Conservation (phyloP, 1,284 basidiomycete species). For the Thecaphora frezii region DNA sequence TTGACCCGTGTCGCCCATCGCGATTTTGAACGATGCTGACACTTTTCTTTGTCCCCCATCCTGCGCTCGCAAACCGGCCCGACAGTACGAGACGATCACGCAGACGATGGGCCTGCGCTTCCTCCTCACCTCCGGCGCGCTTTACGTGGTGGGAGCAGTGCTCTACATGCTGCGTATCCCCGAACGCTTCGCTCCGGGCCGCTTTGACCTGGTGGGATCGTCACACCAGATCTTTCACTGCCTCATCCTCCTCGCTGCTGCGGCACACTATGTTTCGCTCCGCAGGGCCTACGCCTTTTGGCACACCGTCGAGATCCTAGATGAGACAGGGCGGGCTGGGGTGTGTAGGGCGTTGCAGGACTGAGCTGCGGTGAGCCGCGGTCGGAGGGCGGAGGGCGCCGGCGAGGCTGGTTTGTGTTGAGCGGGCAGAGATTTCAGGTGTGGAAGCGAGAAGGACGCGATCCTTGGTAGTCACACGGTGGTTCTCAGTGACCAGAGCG, state of each 20-base stretch:
- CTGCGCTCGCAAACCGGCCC: conserved; percentile 10
- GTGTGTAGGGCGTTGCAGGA: conserved; percentile 34
- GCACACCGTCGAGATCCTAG: conserved; percentile 47
- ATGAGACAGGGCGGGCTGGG: conserved; percentile 12
- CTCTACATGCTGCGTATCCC: conserved; percentile 73
- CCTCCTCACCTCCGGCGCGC: conserved; percentile 34
- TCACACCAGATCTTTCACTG: conserved; percentile 69
- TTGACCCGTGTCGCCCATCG: not conserved
- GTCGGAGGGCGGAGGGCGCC: no score
- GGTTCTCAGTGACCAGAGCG: no score
- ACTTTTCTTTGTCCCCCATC: conserved; percentile 15
- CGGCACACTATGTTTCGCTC: conserved; percentile 68
- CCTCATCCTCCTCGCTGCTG: conserved; percentile 75
- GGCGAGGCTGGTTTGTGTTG: no score
- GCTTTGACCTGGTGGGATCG: conserved; percentile 72
- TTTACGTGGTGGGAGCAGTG: conserved; percentile 48
- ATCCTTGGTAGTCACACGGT: no score
- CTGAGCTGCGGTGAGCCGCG: no score
- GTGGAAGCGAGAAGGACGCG: no score
- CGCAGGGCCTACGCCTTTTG: conserved; percentile 51
- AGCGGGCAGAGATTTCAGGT: no score
- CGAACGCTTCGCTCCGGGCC: conserved; percentile 74
- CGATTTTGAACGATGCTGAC: conserved; percentile 68
- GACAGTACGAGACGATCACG: conserved; percentile 61
- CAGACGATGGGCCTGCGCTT: conserved; percentile 48